Percentiles rank a stretch among this genome's conserved stretches.
Evolutionary conservation across 495 filamentous ascomycete genomes (phyloP).

Genomic region (Astrothelium macrocarpum): DNA sequence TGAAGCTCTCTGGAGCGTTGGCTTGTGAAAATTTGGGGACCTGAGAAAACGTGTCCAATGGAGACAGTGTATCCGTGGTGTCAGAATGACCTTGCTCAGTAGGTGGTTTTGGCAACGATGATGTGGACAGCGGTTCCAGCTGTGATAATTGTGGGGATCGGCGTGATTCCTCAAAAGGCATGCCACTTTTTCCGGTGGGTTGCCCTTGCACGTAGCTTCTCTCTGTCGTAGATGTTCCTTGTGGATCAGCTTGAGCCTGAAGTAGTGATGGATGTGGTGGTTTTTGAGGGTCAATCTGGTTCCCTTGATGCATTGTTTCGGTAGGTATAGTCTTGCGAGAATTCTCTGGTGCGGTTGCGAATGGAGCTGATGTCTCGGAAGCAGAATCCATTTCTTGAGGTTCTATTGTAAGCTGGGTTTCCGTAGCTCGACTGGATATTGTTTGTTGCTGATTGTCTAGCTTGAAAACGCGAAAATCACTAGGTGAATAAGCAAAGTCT

Average conservation of each 20-base stretch:
- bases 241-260: neutral
- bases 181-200: neutral
- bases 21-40: neutral
- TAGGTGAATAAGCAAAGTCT: neutral
- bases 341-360: neutral
- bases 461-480: neutral
- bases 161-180: neutral
- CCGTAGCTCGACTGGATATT: neutral
- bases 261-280: neutral
- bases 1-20: neutral
- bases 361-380: neutral
- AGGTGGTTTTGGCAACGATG: neutral
- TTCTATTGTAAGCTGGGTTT: neutral
- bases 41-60: neutral
- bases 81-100: neutral
- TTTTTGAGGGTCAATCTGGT: neutral
- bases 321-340: neutral
- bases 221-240: neutral
- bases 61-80: neutral
- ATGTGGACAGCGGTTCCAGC: neutral
- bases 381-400: neutral
- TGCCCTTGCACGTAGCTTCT: neutral
- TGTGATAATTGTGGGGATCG: neutral
- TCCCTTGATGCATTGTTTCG: neutral
- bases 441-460: neutral